Conservation (phyloP, 495 filamentous ascomycete genomes). For the Antarctomyces pellizariae region DNA sequence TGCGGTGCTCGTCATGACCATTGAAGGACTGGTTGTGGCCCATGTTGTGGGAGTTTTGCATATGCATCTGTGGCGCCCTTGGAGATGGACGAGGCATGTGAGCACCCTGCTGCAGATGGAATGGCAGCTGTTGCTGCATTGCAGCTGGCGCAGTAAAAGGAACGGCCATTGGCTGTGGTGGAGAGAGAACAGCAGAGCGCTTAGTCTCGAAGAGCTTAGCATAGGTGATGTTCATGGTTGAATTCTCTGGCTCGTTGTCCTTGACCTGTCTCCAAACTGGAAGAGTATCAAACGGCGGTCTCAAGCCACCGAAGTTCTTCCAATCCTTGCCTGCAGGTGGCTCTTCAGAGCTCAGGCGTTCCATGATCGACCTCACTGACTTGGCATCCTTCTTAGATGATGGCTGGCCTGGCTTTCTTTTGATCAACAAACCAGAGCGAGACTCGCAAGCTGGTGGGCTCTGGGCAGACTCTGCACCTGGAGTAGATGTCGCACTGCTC, state of each 20-base stretch:
- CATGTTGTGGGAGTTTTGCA: slow-evolving; percentile 34
- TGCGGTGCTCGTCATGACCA: slow-evolving; percentile 59
- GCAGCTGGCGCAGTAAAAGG: slow-evolving; percentile 29
- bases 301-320: slow-evolving; percentile 51
- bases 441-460: slow-evolving; percentile 27
- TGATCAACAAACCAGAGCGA: slow-evolving; percentile 22
- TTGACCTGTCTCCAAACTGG: slow-evolving; percentile 53
- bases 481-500: slow-evolving; percentile 31
- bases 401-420: too few species aligned
- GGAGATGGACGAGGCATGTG: slow-evolving; percentile 32
- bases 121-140: slow-evolving; percentile 56
- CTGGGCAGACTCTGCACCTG: slow-evolving; percentile 20
- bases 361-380: slow-evolving; percentile 32
- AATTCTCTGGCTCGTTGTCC: slow-evolving; percentile 36
- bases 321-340: slow-evolving; percentile 37
- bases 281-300: slow-evolving; percentile 49
- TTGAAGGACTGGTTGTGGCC: slow-evolving; percentile 34
- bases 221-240: slow-evolving; percentile 34
- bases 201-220: slow-evolving; percentile 51
- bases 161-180: slow-evolving; percentile 35
- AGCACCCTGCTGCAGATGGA: slow-evolving; percentile 31
- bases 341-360: slow-evolving; percentile 52
- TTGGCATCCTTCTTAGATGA: slow-evolving; percentile 33
- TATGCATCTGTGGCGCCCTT: slow-evolving; percentile 38
- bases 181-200: slow-evolving; percentile 31